Conservation (phyloP, 345 rosid species). For the Durio zibethinus region DNA sequence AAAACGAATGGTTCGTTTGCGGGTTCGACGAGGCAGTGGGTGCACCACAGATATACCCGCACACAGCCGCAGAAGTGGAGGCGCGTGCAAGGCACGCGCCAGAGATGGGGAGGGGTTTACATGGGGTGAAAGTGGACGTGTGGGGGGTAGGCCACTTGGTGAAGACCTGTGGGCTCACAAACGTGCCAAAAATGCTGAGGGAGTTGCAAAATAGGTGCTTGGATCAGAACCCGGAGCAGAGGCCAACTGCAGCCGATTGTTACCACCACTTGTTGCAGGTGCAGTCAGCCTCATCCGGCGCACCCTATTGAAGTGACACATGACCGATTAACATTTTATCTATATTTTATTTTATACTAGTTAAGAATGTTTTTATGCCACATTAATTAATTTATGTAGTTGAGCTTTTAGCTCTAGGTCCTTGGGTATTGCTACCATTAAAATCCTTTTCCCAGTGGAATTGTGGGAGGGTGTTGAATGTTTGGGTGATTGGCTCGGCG, state of each 20-base stretch:
- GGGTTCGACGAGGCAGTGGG: constrained; percentile 83
- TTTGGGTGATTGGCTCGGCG: background rate
- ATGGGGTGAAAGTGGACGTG: constrained; percentile 92
- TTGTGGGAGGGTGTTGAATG: background rate
- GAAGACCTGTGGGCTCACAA: constrained; percentile 63
- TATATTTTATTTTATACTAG: background rate
- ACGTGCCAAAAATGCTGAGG: constrained; percentile 66
- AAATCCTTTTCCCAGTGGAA: background rate
- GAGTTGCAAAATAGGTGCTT: constrained; percentile 82
- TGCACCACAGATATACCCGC: constrained; percentile 80
- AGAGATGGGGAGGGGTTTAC: constrained; percentile 90
- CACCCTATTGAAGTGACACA: constrained; percentile 28
- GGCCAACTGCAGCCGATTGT: constrained; percentile 97
- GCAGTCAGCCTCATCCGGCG: constrained; percentile 52
- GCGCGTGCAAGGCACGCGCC: constrained; percentile 68
- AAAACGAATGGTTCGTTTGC: constrained; percentile 72
- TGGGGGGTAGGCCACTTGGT: constrained; percentile 90
- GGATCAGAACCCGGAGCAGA: constrained; percentile 83
- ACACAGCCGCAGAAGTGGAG: constrained; percentile 26
- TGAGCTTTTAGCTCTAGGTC: background rate
- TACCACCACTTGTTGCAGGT: constrained; percentile 86
- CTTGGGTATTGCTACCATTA: background rate
- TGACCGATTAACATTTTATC: background rate
- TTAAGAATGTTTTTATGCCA: background rate
- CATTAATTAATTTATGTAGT: background rate